Evolutionary conservation across 139 green algal species (phyloP).

Genomic region (Volvox africanus): DNA sequence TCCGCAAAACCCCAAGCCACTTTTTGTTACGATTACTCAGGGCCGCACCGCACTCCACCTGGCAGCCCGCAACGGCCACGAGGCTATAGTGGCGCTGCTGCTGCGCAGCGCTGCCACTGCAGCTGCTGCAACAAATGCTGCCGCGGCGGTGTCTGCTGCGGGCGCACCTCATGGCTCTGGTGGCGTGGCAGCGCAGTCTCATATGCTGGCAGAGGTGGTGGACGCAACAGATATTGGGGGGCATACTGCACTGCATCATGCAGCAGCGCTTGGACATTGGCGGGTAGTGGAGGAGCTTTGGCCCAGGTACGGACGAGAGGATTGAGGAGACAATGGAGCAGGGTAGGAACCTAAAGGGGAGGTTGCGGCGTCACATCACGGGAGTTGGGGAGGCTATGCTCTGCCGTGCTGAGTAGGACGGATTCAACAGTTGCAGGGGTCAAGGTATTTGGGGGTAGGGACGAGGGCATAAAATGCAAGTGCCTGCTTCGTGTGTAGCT

Average conservation of each 20-base stretch:
- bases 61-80: constrained; percentile 31
- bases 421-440: no score
- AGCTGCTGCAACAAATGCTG: neutral
- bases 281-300: constrained; percentile 47
- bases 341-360: no score
- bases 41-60: constrained; percentile 40
- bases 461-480: no score
- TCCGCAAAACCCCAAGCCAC: no score
- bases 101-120: neutral
- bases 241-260: constrained; percentile 30
- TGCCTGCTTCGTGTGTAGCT: no score
- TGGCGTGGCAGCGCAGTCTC: neutral
- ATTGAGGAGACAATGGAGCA: no score
- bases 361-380: no score
- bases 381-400: no score
- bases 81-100: neutral
- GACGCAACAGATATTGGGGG: neutral
- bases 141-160: neutral
- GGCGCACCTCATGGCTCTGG: neutral
- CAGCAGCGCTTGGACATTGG: constrained; percentile 38
- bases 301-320: constrained; percentile 4
- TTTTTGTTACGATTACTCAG: neutral
- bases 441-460: no score
- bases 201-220: neutral
- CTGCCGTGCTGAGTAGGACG: no score